Evolutionary conservation across 495 filamentous ascomycete genomes (phyloP), one percentile per base, ranked within the genome.

Genomic region (Parmelia sp.): DNA sequence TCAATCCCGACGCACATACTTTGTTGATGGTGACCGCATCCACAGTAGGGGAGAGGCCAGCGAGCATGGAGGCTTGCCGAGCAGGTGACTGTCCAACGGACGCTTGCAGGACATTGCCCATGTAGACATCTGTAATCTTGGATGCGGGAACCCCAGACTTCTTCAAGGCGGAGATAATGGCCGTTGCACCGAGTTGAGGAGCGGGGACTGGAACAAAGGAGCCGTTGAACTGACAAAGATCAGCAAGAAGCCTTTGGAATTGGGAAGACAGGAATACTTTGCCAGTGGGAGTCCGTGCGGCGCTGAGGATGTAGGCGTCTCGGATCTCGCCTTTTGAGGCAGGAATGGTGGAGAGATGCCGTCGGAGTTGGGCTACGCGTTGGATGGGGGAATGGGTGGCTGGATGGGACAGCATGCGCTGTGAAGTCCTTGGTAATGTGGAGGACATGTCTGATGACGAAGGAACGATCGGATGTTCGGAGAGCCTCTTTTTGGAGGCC

Each of bases 21-120:
- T 98, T 98, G 80, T 98, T 98, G 75, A 98, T 84, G 7, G 94
- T 97, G 61, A 87, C 83, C 27, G 92, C 86, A 74, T 98, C 94
- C 42, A 94, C 83, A 10, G 81, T 84, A 12, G 82, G 76, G 3
- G 90, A 80, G 12, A 98, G 84, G 15, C 91, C 92, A n/a, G 94
- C 88, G 70, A 90, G 90, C 57, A 97, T 88, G 57, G 84, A 80
- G 31, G 93, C 94, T 77, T 98, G 94, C 37, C 94, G 87, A 25
- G 94, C 92, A 1, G 94, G 94, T 4, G 94, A 84, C 74, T 98
- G 94, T 39, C 94, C 94, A 23, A 91, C 81, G 51, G 81, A 81
- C 21, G 82, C 93, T 74, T 91, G 86, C 25, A 97, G 82, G n/a
- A 97, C 94, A 76, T 97, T 93, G 71, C 94, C 94, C 89, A 97